phyloP scores from a whole-genome alignment of 140 eudicot genomes.

The Bidens hawaiensis region DNA sequence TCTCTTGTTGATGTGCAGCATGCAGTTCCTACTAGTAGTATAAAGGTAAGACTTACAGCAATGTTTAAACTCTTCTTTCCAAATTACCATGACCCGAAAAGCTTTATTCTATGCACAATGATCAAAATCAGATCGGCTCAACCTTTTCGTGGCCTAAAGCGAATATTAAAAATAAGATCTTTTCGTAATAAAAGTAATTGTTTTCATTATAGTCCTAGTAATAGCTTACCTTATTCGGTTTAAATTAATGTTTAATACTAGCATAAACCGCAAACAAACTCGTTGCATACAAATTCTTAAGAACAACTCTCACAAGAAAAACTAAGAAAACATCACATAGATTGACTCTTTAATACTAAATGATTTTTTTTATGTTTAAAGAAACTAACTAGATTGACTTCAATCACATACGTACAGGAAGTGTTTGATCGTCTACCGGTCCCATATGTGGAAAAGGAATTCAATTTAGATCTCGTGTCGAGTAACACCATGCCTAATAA shows the following conservation, averaged over 20 bases:
- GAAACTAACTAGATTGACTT: not conserved
- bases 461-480: not conserved
- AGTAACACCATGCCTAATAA: not conserved
- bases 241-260: too few species aligned
- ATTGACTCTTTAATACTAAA: too few species aligned
- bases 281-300: too few species aligned
- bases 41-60: conserved; percentile 50
- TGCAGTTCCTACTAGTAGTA: conserved; percentile 34
- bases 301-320: too few species aligned
- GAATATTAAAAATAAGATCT: too few species aligned
- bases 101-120: not conserved
- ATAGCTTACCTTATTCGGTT: too few species aligned
- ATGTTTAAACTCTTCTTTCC: not conserved
- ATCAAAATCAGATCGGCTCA: not conserved
- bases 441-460: not conserved
- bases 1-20: conserved; percentile 50
- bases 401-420: not conserved
- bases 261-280: too few species aligned
- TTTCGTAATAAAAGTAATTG: too few species aligned
- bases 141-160: too few species aligned
- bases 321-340: too few species aligned
- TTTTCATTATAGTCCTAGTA: too few species aligned
- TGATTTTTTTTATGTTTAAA: too few species aligned
- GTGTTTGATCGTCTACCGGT: not conserved
- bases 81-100: not conserved